Evolutionary conservation across 2,329 filamentous ascomycete species (phyloP), one percentile per base, ranked within the genome.

Genomic region (Penicillium decumbens): DNA sequence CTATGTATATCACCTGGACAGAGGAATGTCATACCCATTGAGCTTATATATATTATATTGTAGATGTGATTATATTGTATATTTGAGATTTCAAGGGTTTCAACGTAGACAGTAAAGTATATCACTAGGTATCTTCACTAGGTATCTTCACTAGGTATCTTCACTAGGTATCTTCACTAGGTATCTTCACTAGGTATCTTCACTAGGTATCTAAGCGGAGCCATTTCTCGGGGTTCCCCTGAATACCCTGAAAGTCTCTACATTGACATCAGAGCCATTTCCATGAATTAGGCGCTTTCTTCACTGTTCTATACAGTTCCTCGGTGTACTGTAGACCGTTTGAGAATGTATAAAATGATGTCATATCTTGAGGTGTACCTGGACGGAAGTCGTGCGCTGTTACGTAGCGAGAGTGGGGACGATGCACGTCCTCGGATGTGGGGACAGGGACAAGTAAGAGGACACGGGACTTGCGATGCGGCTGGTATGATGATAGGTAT

Each of bases 391-490:
- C 32, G 35, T 41, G 45, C 42, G 30, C 45, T 33, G 46, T 54
- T 51, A 54, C 52, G 52, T 54, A 51, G 52, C 10, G n/a, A 28
- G 33, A 28, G 49, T 51, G 45, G 49, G 24, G 41, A 5, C 4
- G 5, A 42, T 48, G 28, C 44, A 41, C 44, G 28, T 41, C 37
- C 41, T 43, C 46, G 41, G 40, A 13, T 33, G 47, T 35, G 41
- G 47, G 27, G 47, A 29, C 20, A 37, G 23, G 38, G 38, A 4
- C 7, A 23, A 41, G n/a, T 15, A 41, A 23, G 39, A 20, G 24
- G 13, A 41, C n/a, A 35, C 15, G 40, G 43, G 30, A 28, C 35
- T 8, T 40, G 43, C 15, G 32, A 20, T 25, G 25, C 15, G 20
- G 32, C 25, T 35, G 13, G 40, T 29, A 48, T 33, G 41, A 23